Percentiles rank a stretch among this genome's conserved stretches.
Evolutionary conservation across 169 alveolate species (phyloP).

Genomic region (Plasmodium cynomolgi): DNA sequence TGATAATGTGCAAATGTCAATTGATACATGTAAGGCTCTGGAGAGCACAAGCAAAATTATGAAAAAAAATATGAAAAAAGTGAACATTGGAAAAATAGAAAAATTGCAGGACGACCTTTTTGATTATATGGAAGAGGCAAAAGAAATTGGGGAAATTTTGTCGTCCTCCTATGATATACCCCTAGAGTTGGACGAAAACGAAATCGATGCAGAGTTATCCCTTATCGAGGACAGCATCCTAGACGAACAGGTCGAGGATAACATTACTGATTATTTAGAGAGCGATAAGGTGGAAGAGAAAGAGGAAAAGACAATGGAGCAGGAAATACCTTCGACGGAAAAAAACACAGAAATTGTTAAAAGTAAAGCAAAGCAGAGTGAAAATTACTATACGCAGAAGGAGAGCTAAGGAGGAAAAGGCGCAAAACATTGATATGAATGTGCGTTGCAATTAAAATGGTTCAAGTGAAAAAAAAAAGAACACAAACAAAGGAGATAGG

Average conservation of each 20-base stretch:
- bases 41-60: conserved; percentile 46
- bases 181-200: conserved; percentile 52
- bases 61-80: conserved; percentile 74
- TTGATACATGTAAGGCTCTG: conserved; percentile 73
- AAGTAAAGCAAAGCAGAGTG: conserved; percentile 8
- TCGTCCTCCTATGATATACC: conserved; percentile 65
- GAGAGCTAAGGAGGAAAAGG: conserved; percentile 11
- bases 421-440: background rate
- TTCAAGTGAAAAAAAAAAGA: background rate
- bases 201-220: conserved; percentile 73
- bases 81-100: conserved; percentile 68
- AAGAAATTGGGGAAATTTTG: conserved; percentile 68
- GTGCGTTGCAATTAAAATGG: background rate
- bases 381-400: conserved; percentile 30
- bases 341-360: background rate
- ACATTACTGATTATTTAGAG: conserved; percentile 37
- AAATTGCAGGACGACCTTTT: conserved; percentile 69
- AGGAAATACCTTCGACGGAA: conserved; percentile 7
- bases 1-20: conserved; percentile 69
- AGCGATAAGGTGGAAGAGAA: conserved; percentile 29
- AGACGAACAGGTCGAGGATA: conserved; percentile 67
- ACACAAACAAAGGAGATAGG: background rate
- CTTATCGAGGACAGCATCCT: conserved; percentile 68
- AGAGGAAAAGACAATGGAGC: background rate
- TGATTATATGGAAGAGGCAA: conserved; percentile 71